Conservation (phyloP, 352 stramenopile species). For the Pythium volutum region DNA sequence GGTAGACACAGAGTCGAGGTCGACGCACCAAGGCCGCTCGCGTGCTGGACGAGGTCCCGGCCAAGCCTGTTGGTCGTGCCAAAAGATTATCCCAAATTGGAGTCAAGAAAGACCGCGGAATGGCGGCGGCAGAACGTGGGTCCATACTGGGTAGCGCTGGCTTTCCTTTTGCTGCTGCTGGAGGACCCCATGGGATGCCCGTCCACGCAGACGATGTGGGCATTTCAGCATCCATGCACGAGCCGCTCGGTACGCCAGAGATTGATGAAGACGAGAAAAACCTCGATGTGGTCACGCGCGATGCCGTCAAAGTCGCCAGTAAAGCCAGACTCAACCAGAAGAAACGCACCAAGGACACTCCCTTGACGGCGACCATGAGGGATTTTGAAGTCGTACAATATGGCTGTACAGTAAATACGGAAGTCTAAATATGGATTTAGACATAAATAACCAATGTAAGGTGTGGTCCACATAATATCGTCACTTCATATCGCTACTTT, state of each 20-base stretch:
- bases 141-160: conserved; percentile 5
- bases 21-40: conserved; percentile 15
- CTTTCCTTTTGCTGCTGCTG: neutral
- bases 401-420: neutral
- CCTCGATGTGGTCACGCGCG: conserved; percentile 45
- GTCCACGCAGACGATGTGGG: neutral
- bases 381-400: conserved; percentile 1
- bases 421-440: neutral
- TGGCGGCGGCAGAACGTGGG: conserved; percentile 4
- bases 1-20: neutral
- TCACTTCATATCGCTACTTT: conserved; percentile 26
- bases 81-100: conserved; percentile 7
- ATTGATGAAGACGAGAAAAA: conserved; percentile 38
- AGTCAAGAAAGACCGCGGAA: conserved; percentile 12
- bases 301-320: conserved; percentile 65
- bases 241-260: conserved; percentile 23
- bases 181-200: neutral
- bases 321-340: conserved; percentile 52
- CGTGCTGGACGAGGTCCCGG: conserved; percentile 1
- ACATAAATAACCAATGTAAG: neutral
- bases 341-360: conserved; percentile 36
- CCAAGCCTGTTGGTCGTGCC: conserved; percentile 1
- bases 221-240: conserved; percentile 12
- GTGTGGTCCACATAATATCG: conserved; percentile 17
- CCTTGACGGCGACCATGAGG: conserved; percentile 9